Base-by-base conservation (phyloP, 2,329 filamentous ascomycete genomes). In the Ceratocystis variospora region DNA sequence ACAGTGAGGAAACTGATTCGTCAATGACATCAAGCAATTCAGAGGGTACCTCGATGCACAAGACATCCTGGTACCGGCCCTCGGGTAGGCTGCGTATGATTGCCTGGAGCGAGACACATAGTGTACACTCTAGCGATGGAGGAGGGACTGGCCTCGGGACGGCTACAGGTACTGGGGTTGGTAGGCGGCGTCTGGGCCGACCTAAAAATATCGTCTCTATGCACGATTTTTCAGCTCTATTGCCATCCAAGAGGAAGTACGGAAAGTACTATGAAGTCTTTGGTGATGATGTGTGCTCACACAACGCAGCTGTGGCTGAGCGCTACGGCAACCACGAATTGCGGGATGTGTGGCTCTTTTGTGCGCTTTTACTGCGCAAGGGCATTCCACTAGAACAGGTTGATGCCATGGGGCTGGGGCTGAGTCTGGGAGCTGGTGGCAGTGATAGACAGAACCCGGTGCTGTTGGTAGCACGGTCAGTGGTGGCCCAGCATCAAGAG, bases 211-310 rank as follows among this genome's bases (percentile, higher is more conserved):
- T 88, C 25, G 77, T 97, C 22, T 85, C 85, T 1, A 84, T 96
- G 48, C 81, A 92, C 71, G 81, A 90, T 69, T 74, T 95, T 31
- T 82, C 83, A 8, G 78, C 83, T 61, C 74, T 90, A 12, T 76
- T 96, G n/a, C 92, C 92, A 0, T 88, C 89, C 2, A 94, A 91
- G 73, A 81, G 81, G 68, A 81, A 85, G 65, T 81, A 96, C 68
- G 94, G 91, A 1, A 79, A 84, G 67, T 83, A 88, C 70, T 99
- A 97, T 75, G 82, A 82, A 28, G 88, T 96, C 15, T 92, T 94
- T 73, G 91, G 91, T 2, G 85, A 91, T 68, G 83, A 87, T 46
- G 85, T 96, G 2, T 97, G 93, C 74, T 80, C 83, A 57, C 87
- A 95, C 71, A 99, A 99, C 74, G 89, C 91, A 7, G 76, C 77